Evolutionary conservation across 495 filamentous ascomycete species (phyloP).

Genomic region (Hypoxylon crocopeplum): DNA sequence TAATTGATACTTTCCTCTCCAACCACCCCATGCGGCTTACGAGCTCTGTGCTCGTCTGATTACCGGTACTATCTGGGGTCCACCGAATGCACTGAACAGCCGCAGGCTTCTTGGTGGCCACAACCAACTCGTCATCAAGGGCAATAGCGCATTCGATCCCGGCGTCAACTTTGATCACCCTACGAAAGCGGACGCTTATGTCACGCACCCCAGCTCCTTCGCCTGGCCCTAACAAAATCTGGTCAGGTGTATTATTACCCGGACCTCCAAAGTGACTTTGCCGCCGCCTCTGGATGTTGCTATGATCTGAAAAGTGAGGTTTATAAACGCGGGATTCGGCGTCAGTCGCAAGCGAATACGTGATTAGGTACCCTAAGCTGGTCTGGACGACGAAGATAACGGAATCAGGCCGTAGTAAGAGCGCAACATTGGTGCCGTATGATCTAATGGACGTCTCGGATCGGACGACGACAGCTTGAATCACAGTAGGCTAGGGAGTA

Average conservation of each 20-base stretch:
- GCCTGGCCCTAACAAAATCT: constrained; percentile 66
- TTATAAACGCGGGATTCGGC: constrained; percentile 82
- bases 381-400: constrained; percentile 94
- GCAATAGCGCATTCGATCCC: constrained; percentile 88
- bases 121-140: constrained; percentile 90
- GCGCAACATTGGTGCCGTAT: constrained; percentile 83
- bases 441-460: constrained; percentile 77
- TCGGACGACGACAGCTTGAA: constrained; percentile 83
- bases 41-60: constrained; percentile 89
- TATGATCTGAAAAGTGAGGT: constrained; percentile 72
- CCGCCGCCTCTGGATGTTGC: constrained; percentile 70
- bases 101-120: constrained; percentile 90
- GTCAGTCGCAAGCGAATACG: constrained; percentile 90
- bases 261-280: constrained; percentile 73
- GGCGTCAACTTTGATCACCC: constrained; percentile 98
- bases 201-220: constrained; percentile 85
- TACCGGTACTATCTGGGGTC: constrained; percentile 80
- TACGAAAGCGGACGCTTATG: constrained; percentile 88
- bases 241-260: constrained; percentile 56
- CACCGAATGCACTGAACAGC: constrained; percentile 97
- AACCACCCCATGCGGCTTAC: constrained; percentile 86
- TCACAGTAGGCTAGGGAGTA: constrained; percentile 76
- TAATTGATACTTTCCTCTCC: constrained; percentile 74
- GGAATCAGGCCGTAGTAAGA: constrained; percentile 90
- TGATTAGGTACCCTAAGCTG: constrained; percentile 85